A percentile compares a stretch with the other conserved stretches of the same genome.
Conservation (phyloP, 495 filamentous ascomycete species). For the Talaromyces liani region DNA sequence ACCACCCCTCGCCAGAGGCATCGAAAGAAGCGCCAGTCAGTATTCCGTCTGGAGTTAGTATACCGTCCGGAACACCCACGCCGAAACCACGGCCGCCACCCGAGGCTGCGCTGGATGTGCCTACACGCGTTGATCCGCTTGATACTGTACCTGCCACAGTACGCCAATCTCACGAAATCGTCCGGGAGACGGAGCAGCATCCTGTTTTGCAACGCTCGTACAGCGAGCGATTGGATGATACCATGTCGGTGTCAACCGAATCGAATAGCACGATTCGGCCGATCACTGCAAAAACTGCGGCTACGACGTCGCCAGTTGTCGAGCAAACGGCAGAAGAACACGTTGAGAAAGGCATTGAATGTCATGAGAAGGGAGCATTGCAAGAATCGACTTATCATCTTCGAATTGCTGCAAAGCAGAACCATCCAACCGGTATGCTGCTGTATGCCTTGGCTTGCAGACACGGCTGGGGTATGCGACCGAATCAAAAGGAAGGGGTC, state of each 20-base stretch:
- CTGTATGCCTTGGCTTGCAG: constrained; percentile 91
- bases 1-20: constrained; percentile 24
- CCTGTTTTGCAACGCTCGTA: constrained; percentile 9
- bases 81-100: background rate
- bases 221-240: constrained; percentile 36
- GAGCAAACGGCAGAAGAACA: constrained; percentile 77
- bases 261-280: constrained; percentile 60
- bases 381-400: constrained; percentile 94
- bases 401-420: constrained; percentile 76
- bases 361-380: constrained; percentile 76
- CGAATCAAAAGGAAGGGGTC: constrained; percentile 82
- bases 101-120: background rate
- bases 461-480: constrained; percentile 97
- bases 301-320: constrained; percentile 26
- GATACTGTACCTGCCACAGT: background rate
- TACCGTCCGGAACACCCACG: background rate
- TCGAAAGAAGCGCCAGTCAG: background rate
- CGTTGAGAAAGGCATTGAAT: constrained; percentile 75
- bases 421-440: constrained; percentile 88
- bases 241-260: constrained; percentile 50
- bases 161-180: constrained; percentile 10
- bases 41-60: background rate
- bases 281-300: constrained; percentile 35
- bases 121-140: constrained; percentile 8
- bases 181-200: background rate